Evolutionary conservation across 345 rosid genomes (phyloP).

Genomic region (Moringa oleifera): DNA sequence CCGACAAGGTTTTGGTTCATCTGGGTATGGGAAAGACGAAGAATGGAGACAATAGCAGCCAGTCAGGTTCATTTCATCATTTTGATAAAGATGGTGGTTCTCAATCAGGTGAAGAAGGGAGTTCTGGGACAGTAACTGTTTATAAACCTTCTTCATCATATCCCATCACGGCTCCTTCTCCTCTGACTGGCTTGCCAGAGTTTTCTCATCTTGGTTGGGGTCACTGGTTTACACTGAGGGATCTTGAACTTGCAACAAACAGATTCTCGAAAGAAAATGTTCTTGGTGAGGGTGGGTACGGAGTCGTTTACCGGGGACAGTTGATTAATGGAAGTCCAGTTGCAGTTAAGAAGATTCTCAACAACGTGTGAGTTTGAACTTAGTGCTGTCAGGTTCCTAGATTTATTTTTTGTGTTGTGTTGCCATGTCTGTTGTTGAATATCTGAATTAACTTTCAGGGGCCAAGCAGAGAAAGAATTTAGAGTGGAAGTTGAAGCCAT

Average conservation of each 20-base stretch:
- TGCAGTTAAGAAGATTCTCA: conserved; percentile 72
- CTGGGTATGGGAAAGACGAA: conserved; percentile 59
- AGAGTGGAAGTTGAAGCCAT: conserved; percentile 80
- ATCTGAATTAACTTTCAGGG: conserved; percentile 30
- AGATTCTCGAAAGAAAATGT: conserved; percentile 67
- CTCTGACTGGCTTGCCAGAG: conserved; percentile 63
- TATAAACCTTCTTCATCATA: conserved; percentile 65
- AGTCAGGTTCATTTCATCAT: conserved; percentile 55
- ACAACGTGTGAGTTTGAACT: conserved; percentile 52
- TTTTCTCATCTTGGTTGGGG: conserved; percentile 87
- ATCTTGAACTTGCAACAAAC: conserved; percentile 72
- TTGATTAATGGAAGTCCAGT: conserved; percentile 69
- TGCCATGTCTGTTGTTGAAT: not conserved
- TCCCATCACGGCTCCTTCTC: conserved; percentile 68
- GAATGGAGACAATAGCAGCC: conserved; percentile 53
- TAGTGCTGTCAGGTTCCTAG: not conserved
- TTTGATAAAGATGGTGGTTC: conserved; percentile 60
- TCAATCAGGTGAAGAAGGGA: conserved; percentile 75
- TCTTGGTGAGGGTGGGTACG: conserved; percentile 83
- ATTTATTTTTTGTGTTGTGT: conserved; percentile 4
- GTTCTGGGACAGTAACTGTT: conserved; percentile 35
- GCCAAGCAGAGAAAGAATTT: conserved; percentile 87
- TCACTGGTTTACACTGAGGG: conserved; percentile 83
- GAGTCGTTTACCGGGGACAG: conserved; percentile 63
- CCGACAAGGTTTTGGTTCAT: conserved; percentile 79